phyloP scores from a whole-genome alignment of 768 basidiomycete species.

The Clathrus columnatus region DNA sequence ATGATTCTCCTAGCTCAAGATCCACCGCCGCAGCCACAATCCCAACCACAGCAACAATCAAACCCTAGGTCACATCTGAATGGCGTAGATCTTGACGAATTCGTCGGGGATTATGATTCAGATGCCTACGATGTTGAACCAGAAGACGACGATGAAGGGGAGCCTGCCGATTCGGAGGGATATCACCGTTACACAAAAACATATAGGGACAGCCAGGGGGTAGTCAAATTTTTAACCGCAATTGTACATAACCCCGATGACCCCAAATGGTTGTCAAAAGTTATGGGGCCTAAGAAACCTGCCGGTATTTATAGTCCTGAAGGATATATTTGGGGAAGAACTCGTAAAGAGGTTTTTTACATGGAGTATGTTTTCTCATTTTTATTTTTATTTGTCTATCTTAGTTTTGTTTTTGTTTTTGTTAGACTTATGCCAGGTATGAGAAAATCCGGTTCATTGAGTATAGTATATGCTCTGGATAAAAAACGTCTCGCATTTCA shows the following conservation, averaged over 20 bases:
- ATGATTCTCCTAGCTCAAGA: neutral
- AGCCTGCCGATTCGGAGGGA: neutral
- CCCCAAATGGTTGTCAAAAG: neutral
- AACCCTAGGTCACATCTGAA: neutral
- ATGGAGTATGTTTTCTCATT: neutral
- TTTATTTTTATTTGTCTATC: neutral
- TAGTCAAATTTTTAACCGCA: neutral
- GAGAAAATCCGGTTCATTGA: neutral
- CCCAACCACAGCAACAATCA: neutral
- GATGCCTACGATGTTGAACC: neutral
- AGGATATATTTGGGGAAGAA: neutral
- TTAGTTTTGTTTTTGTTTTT: neutral
- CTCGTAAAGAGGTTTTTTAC: neutral
- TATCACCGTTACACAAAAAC: neutral
- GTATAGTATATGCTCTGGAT: neutral
- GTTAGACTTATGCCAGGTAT: neutral
- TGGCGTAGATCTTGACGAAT: neutral
- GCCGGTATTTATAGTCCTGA: neutral
- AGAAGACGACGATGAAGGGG: neutral
- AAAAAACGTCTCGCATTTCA: neutral
- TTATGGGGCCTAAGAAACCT: neutral
- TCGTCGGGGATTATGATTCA: neutral
- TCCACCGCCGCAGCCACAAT: neutral
- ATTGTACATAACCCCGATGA: neutral
- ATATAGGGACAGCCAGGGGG: neutral